Base-by-base conservation (phyloP, 169 alveolate genomes). In the Cryptosporidium parvum region DNA sequence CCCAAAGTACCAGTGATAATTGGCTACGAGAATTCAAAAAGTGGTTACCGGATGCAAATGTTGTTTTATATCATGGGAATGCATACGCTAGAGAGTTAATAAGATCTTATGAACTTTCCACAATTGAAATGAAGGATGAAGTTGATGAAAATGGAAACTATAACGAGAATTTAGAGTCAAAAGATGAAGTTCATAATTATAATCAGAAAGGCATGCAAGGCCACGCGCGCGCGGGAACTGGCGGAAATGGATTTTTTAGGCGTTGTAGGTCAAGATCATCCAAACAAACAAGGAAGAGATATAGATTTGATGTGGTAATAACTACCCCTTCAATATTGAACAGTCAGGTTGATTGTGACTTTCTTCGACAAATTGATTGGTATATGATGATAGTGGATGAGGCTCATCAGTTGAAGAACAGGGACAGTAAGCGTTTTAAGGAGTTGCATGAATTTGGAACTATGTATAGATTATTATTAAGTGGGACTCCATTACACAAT, bases 401-500 rank as follows among this genome's bases (percentile, higher is more conserved):
- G 85, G 99, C 98, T 42, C 98, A 97, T 52, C 97, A 97, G 75
- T 94, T 97, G 39, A 96, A 96, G 85, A 97, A 97, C 45, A 94
- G 97, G 68, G 94, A 96, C 80, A 93, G 97, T 14, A 95, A 95
- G 53, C 85, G 97, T 52, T 96, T 96, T 69, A 93, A 94, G 53
- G 97, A 94, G 56, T 94, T 95, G 45, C 93, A 96, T 91, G 96
- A 93, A 61, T 95, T 97, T 61, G 93, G 93, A 94, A 97, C 97
- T 12, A 95, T 84, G 69, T 95, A 95, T 71, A 93, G 97, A 85
- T 86, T 96, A 35, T 91, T 97, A n/a, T 92, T 97, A 16, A 96
- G 98, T 93, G 99, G 99, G 16, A 97, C 99, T 18, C 99, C 99
- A 2, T 93, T 97, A 48, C 98, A 97, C 86, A 97, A 97, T 85